Base-by-base conservation (phyloP, 345 rosid species). In the Camelina sativa region DNA sequence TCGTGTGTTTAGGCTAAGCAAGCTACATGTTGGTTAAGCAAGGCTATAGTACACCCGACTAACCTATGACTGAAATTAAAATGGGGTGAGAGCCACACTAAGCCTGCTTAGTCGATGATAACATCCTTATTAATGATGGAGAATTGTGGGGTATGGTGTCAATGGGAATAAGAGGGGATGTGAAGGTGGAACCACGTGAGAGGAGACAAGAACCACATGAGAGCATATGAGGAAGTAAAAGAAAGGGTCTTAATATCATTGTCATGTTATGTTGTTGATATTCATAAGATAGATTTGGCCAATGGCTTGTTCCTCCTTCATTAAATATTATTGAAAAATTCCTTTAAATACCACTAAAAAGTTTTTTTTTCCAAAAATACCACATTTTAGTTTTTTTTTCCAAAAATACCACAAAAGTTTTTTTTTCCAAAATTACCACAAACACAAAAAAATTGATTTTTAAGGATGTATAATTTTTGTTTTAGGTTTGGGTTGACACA, bases 141-240 rank as follows among this genome's bases (percentile, higher is more conserved):
- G 44, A 52, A 51, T 13, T 41, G 69, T 75, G 64, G 50, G 74
- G 70, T 52, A 69, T 43, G 7, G 25, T 69, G 58, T 44, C 44
- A 55, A 34, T 51, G 62, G 22, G 25, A 67, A 32, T 54, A 34
- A 46, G 52, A 62, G 6, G 41, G 58, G 65, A 62, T 65, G 66
- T 48, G 72, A 77, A 62, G 61, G 71, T n/a, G 71, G 56, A 69
- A 62, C 80, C 80, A 71, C 72, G 80, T 57, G 76, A 58, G 72
- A 71, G 67, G 73, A 59, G 80, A 77, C 76, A 71, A 65, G 35
- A 65, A 71, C 69, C 80, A 77, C 80, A 65, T 71, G 80, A 77
- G 67, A 20, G 56, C 74, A 75, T 60, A 75, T 77, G 73, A 50
- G 62, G 34, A 55, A 62, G 53, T 66, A 6, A 40, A 58, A 65